Evolutionary conservation across 2,329 filamentous ascomycete genomes (phyloP).

Genomic region (Fusarium concolor): DNA sequence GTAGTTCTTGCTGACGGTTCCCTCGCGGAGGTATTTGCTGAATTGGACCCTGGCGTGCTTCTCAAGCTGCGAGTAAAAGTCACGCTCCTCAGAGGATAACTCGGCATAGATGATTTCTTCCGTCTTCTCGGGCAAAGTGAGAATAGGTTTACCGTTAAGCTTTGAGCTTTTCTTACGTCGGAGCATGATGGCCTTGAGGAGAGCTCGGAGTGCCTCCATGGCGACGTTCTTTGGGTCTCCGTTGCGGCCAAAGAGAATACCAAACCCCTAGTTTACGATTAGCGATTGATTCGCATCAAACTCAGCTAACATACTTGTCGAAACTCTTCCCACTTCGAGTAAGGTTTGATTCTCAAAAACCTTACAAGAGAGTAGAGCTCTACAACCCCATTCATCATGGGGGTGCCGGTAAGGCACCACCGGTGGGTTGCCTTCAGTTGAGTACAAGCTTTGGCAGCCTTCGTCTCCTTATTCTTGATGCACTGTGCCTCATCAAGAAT

Average conservation of each 20-base stretch:
- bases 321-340: constrained; percentile 74
- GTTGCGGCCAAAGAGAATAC: constrained; percentile 51
- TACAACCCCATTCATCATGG: constrained; percentile 86
- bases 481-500: constrained; percentile 88
- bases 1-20: constrained; percentile 76
- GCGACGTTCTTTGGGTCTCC: constrained; percentile 68
- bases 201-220: constrained; percentile 77
- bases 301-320: constrained; percentile 56
- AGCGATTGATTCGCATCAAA: neutral
- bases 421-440: constrained; percentile 74
- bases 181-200: constrained; percentile 84
- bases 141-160: constrained; percentile 83
- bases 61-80: constrained; percentile 83
- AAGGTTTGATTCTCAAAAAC: constrained; percentile 82
- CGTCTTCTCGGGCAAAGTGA: constrained; percentile 79
- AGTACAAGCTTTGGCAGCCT: constrained; percentile 76
- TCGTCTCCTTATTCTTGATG: constrained; percentile 82
- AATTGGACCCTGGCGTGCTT: constrained; percentile 74
- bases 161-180: constrained; percentile 83
- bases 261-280: constrained; percentile 54
- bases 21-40: constrained; percentile 79
- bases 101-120: constrained; percentile 82
- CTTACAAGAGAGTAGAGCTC: constrained; percentile 83
- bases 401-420: constrained; percentile 86
- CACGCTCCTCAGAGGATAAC: constrained; percentile 77